Percentiles rank a stretch among this genome's conserved stretches.
phyloP scores from a whole-genome alignment of 768 basidiomycete species.

The Tulasnella sp. region DNA sequence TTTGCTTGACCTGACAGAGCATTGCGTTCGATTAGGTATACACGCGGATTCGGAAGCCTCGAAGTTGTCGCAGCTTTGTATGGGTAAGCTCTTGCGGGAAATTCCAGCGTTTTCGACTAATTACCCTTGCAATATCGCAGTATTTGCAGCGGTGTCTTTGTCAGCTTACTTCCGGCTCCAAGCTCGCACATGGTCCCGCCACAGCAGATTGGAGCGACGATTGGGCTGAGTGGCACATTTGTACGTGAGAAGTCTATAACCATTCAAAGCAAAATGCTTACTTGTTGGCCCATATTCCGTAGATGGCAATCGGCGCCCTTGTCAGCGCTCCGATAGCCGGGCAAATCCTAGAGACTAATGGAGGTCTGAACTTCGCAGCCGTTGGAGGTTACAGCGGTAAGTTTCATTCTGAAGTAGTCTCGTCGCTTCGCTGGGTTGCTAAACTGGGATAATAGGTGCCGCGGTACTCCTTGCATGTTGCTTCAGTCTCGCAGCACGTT shows the following conservation, averaged over 20 bases:
- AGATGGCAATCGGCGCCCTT: conserved; percentile 36
- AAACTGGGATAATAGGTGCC: not conserved
- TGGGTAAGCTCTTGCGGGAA: conserved; percentile 58
- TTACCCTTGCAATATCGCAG: conserved; percentile 49
- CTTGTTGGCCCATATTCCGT: conserved; percentile 1
- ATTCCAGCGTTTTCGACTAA: too few relatives aligned
- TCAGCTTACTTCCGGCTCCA: conserved; percentile 36
- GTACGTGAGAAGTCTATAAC: too few relatives aligned
- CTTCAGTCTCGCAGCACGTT: conserved; percentile 10
- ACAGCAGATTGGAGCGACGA: conserved; percentile 26
- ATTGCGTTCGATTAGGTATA: too few relatives aligned
- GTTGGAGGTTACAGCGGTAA: conserved; percentile 35
- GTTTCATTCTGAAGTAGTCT: not conserved
- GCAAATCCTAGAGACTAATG: conserved; percentile 18
- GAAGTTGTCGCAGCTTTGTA: conserved; percentile 63
- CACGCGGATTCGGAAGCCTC: conserved; percentile 47
- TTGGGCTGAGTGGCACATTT: conserved; percentile 33
- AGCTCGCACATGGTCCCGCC: conserved; percentile 30
- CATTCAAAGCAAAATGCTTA: conserved; percentile 32
- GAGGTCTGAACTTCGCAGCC: conserved; percentile 25
- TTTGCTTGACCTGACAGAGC: too few relatives aligned
- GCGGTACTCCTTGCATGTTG: conserved; percentile 15
- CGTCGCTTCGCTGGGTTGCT: not conserved
- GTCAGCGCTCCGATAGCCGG: conserved; percentile 36
- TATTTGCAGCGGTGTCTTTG: conserved; percentile 62